Evolutionary conservation across 306 rosid genomes (phyloP), one percentile per base, ranked within the genome.

Genomic region (Gastrolobium villosum): DNA sequence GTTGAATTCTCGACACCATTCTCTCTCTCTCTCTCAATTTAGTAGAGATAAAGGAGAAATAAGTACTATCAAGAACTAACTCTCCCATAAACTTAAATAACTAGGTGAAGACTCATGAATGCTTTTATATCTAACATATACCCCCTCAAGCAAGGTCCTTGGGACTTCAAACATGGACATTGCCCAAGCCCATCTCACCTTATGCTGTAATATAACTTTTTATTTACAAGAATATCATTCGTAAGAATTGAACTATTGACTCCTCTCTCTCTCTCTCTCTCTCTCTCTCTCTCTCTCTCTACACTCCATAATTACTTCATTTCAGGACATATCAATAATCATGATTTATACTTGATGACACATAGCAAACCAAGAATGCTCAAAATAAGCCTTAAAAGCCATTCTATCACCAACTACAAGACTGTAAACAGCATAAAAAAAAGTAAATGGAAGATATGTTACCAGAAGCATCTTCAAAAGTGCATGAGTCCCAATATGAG

Each of bases 381-480:
- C 11, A 31, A 65, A 44, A 30, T 37, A 50, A 79, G 49, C 40
- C 30, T 54, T 46, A 6, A 31, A 34, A 54, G 41, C n/a, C 4
- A 40, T 30, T 53, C 31, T 53, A 53, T 44, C 41, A 77, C 55
- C 55, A 86, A 3, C 74, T 37, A 53, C 57, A 48, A 86, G 5
- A 61, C 64, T 46, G 54, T 45, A 55, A 74, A 75, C 35, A 10
- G 46, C 26, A 61, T 0, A 77, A 54, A 62, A 37, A 43, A 50
- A 3, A 5, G n/a, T 48, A 67, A 83, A 39, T 48, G 53, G 63
- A 62, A 56, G 49, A 62, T 11, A 81, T 50, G 36, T 82, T 89
- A 90, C 98, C 93, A 93, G 83, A 34, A 93, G 96, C 98, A 90
- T 93, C 86, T 93, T 93, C 79, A 93, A 37, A 74, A 93, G 92